Conservation (phyloP, 179 eudicot species). For the Carnegiea gigantea region DNA sequence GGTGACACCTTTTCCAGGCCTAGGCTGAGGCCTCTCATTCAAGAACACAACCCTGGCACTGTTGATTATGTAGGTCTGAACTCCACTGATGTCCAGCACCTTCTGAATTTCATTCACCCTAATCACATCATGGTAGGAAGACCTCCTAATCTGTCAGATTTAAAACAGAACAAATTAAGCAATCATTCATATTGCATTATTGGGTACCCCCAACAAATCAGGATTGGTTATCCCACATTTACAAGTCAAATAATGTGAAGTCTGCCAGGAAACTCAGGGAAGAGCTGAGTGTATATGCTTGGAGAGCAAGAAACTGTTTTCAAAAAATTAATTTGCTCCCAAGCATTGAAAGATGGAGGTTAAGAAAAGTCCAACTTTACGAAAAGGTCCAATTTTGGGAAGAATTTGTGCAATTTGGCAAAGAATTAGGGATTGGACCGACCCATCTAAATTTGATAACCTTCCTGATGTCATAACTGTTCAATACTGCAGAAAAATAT, state of each 20-base stretch:
- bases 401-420: neutral
- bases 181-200: neutral
- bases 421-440: neutral
- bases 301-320: conserved; percentile 23
- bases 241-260: conserved; percentile 25
- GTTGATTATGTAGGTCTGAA: conserved; percentile 91
- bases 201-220: neutral
- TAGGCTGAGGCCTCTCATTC: conserved; percentile 90
- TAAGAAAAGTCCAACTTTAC: neutral
- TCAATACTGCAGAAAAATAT: conserved; percentile 10
- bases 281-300: conserved; percentile 15
- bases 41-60: conserved; percentile 91
- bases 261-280: conserved; percentile 4
- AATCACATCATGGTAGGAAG: conserved; percentile 95
- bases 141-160: conserved; percentile 72
- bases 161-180: neutral
- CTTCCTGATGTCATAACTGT: conserved; percentile 14
- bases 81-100: conserved; percentile 67
- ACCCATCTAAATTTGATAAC: neutral
- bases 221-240: neutral
- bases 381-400: conserved; percentile 13
- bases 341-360: neutral
- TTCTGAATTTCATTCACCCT: conserved; percentile 88
- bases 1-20: conserved; percentile 97
- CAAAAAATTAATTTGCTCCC: neutral